Evolutionary conservation across 129 eudicot genomes (phyloP).

Genomic region (Gnaphalium uliginosum): DNA sequence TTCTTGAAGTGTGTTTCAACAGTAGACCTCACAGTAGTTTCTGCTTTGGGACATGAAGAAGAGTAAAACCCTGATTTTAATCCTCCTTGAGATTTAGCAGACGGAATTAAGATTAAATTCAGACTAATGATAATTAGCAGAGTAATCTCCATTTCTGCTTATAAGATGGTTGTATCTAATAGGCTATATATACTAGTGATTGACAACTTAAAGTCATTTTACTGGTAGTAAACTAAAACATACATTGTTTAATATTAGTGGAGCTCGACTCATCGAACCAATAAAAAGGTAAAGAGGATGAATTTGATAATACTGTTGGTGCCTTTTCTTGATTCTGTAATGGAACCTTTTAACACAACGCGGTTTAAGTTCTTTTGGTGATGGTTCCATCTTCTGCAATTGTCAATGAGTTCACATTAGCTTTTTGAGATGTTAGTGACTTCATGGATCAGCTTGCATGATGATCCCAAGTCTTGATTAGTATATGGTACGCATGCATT

Average conservation of each 20-base stretch:
- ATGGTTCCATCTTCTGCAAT: constrained; percentile 2
- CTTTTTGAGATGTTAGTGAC: constrained; percentile 35
- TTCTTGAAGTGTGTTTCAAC: constrained; percentile 52
- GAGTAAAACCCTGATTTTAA: constrained; percentile 59
- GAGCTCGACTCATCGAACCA: constrained; percentile 44
- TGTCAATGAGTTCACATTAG: constrained; percentile 43
- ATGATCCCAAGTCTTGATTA: constrained; percentile 20
- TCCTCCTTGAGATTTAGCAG: constrained; percentile 45
- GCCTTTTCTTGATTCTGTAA: constrained; percentile 36
- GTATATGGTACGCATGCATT: constrained; percentile 19
- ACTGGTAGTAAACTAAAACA: constrained; percentile 6
- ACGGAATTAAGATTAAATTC: constrained; percentile 22
- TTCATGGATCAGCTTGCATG: constrained; percentile 44
- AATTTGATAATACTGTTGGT: constrained; percentile 21
- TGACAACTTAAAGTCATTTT: not conserved
- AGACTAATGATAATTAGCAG: constrained; percentile 23
- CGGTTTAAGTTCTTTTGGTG: constrained; percentile 36
- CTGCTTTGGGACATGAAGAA: constrained; percentile 69
- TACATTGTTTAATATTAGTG: constrained; percentile 33
- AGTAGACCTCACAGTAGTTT: constrained; percentile 67
- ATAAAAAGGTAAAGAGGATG: constrained; percentile 27
- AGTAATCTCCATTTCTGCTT: constrained; percentile 34
- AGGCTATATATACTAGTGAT: not conserved
- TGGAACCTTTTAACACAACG: constrained; percentile 33
- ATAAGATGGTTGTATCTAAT: constrained; percentile 10